phyloP scores from a whole-genome alignment of 2,329 filamentous ascomycete species.

The Fusarium domesticum region DNA sequence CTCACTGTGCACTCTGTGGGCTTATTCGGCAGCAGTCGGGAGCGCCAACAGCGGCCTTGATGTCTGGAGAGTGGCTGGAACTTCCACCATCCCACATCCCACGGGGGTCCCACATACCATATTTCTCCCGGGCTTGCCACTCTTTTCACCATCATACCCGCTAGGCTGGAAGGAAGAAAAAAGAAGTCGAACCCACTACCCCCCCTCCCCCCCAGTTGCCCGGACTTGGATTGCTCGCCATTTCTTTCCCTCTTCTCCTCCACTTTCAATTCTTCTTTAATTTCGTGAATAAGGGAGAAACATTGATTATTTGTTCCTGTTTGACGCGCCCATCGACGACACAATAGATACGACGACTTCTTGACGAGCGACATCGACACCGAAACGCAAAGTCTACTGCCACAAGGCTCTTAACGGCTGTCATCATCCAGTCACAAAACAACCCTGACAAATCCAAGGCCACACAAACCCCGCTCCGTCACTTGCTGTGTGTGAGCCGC shows the following conservation, averaged over 20 bases:
- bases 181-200: no score
- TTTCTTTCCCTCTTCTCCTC: constrained; percentile 22
- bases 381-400: no score
- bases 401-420: neutral
- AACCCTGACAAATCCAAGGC: neutral
- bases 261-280: constrained; percentile 16
- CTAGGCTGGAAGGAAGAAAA: no score
- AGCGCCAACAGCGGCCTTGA: neutral
- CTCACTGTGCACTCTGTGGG: no score
- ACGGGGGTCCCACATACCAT: no score
- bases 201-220: constrained; percentile 17
- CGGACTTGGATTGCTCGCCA: constrained; percentile 11
- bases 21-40: constrained; percentile 31
- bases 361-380: no score
- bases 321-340: constrained; percentile 1
- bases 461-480: neutral
- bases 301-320: no score
- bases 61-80: no score
- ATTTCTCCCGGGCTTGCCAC: no score
- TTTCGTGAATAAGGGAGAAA: neutral
- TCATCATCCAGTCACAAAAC: neutral
- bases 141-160: no score
- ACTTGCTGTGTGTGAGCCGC: constrained; percentile 10
- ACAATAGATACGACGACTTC: no score
- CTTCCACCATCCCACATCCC: no score